Conservation (phyloP, 306 rosid species). For the Echinosophora koreensis region DNA sequence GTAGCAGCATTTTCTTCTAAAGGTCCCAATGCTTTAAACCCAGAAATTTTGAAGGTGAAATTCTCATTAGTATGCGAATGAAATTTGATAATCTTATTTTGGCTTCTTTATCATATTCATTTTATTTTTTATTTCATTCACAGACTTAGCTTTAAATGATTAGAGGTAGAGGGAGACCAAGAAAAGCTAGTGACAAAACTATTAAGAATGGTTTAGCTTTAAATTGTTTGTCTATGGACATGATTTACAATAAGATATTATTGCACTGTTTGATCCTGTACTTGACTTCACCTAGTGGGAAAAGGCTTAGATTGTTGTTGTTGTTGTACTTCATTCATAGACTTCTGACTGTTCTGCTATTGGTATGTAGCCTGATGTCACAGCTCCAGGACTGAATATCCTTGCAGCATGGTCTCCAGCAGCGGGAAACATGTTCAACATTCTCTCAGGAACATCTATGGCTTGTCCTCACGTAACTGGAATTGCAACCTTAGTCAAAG, state of each 20-base stretch:
- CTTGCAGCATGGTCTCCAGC: constrained; percentile 96
- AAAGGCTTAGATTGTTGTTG: too few species aligned
- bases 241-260: too few species aligned
- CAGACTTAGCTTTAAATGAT: background rate
- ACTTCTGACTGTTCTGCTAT: constrained; percentile 42
- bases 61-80: constrained; percentile 9
- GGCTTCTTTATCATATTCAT: background rate
- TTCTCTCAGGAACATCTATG: constrained; percentile 88
- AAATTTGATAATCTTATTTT: constrained; percentile 12
- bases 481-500: constrained; percentile 83
- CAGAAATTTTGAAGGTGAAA: constrained; percentile 84
- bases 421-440: constrained; percentile 63
- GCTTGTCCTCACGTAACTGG: constrained; percentile 92
- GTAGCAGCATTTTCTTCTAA: constrained; percentile 82
- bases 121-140: background rate
- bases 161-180: too few species aligned
- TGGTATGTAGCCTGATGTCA: constrained; percentile 73
- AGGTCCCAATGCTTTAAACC: constrained; percentile 85
- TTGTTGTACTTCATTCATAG: constrained; percentile 15
- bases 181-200: too few species aligned
- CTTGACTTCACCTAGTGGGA: too few species aligned
- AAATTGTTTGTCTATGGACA: too few species aligned
- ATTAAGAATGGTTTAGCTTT: too few species aligned
- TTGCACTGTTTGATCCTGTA: too few species aligned
- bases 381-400: constrained; percentile 90